Percentiles rank a stretch among this genome's conserved stretches.
These are phyloP conservation scores for Phenoliferia sp. DNA, from an alignment of 1,284 basidiomycete species.

Conservation along the genomic window DNA sequence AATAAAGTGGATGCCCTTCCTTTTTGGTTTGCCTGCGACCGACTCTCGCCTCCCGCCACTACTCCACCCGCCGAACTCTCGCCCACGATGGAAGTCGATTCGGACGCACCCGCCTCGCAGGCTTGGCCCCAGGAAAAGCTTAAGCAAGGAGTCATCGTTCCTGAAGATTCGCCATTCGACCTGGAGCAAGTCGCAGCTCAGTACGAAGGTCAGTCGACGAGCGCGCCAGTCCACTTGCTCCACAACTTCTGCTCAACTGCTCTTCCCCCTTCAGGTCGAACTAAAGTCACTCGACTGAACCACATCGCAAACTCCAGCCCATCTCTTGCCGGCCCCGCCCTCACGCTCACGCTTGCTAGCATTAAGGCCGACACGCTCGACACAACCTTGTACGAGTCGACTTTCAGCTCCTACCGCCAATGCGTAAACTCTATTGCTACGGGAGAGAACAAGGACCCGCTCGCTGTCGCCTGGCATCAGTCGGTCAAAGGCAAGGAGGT, in stretches of 20 bases:
- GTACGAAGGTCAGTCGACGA: conserved; percentile 53
- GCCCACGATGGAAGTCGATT: conserved; percentile 1
- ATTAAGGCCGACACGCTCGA: conserved; percentile 57
- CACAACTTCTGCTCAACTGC: not conserved
- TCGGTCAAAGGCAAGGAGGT: conserved; percentile 47
- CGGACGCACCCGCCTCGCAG: not conserved
- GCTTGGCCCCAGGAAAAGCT: not conserved
- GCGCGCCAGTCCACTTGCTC: not conserved
- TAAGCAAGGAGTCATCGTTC: not conserved
- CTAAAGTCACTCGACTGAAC: conserved; percentile 62
- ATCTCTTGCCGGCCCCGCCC: conserved; percentile 61
- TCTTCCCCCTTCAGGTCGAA: conserved; percentile 51
- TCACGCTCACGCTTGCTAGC: conserved; percentile 58
- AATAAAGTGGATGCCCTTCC: too few relatives aligned
- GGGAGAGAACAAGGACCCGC: conserved; percentile 33
- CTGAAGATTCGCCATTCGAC: conserved; percentile 66
- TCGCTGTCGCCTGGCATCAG: conserved; percentile 37
- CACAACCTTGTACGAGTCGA: conserved; percentile 53
- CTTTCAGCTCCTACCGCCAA: conserved; percentile 56
- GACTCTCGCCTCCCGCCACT: not conserved
- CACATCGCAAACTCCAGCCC: conserved; percentile 62
- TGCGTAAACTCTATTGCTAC: conserved; percentile 10
- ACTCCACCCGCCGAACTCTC: not conserved
- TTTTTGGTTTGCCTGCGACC: too few relatives aligned
- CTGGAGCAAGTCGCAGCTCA: conserved; percentile 63